phyloP scores from a whole-genome alignment of 2,329 filamentous ascomycete species.

The Ophiostoma perfectum region DNA sequence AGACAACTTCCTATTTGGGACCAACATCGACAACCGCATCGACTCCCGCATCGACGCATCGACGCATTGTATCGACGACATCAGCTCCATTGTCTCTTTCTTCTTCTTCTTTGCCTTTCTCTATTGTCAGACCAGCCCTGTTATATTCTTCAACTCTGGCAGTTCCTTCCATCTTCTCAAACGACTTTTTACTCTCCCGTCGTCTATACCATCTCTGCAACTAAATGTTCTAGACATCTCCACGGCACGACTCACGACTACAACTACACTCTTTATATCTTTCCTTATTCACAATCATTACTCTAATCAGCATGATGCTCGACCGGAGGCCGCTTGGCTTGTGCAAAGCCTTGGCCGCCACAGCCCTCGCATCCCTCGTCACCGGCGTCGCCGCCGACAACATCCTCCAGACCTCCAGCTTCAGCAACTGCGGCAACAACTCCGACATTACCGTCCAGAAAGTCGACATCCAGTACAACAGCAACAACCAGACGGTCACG shows the following conservation, averaged over 20 bases:
- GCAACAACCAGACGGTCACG: conserved; percentile 61
- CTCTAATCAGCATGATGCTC: conserved; percentile 21
- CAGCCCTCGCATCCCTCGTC: conserved; percentile 35
- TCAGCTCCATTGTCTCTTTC: not conserved
- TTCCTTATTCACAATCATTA: not conserved
- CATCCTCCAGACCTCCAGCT: conserved; percentile 74
- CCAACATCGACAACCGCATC: not conserved
- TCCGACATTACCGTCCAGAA: conserved; percentile 62
- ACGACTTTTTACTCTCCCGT: not conserved
- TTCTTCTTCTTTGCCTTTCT: not conserved
- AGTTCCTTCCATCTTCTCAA: not conserved
- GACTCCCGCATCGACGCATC: not conserved
- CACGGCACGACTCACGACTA: conserved; percentile 12
- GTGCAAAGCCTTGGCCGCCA: conserved; percentile 26
- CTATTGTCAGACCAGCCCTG: not conserved
- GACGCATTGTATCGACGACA: not conserved
- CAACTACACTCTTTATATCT: not conserved
- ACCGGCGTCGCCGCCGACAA: conserved; percentile 59
- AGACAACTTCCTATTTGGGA: not conserved
- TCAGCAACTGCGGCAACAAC: conserved; percentile 62
- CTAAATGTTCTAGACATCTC: not conserved
- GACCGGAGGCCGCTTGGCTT: conserved; percentile 24
- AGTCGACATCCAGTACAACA: conserved; percentile 74
- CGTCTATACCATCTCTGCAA: not conserved
- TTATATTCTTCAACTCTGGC: not conserved